Evolutionary conservation across 306 rosid genomes (phyloP), one percentile per base, ranked within the genome.

Genomic region (Malus sieversii): DNA sequence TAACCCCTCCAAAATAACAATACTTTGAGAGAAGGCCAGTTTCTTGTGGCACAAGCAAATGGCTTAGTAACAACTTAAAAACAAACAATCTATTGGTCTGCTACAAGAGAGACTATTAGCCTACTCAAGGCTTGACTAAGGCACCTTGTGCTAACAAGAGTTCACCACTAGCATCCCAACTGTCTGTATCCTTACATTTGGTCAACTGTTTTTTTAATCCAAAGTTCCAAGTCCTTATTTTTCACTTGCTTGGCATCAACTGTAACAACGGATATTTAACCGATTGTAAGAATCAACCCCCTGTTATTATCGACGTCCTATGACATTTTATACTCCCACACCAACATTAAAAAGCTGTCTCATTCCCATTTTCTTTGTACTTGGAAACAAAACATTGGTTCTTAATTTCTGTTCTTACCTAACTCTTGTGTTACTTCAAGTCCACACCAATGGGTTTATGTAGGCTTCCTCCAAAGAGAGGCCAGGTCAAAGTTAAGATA

Each of bases 381-480:
- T 59, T 62, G 23, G 55, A 73, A 63, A 73, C 68, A 58, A 60
- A 76, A 68, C 70, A 68, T 32, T 61, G 78, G 52, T 38, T 67
- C 19, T 55, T 48, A 15, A 48, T 48, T 77, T 70, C 66, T 25
- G 48, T 25, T 76, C 65, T 4, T 57, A 10, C 62, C 8, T 22
- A 27, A 3, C n/a, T 74, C 66, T 6, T 57, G 16, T 69, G 10
- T 19, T 27, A 3, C 25, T 76, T 27, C 25, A 57, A 57, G 1
- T 23, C 44, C 40, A 82, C 55, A 77, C 64, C 75, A 86, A 88
- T 86, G 88, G 76, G 73, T 60, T 63, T 35, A 61, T 71, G 75
- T 48, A 77, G 83, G 74, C 15, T 77, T 81, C 90, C 89, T 72
- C 91, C 94, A 53, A 85, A 77, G 79, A 82, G 94, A 79, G 97